Base-by-base conservation (phyloP, 1,284 basidiomycete genomes). In the Boletus smithii region DNA sequence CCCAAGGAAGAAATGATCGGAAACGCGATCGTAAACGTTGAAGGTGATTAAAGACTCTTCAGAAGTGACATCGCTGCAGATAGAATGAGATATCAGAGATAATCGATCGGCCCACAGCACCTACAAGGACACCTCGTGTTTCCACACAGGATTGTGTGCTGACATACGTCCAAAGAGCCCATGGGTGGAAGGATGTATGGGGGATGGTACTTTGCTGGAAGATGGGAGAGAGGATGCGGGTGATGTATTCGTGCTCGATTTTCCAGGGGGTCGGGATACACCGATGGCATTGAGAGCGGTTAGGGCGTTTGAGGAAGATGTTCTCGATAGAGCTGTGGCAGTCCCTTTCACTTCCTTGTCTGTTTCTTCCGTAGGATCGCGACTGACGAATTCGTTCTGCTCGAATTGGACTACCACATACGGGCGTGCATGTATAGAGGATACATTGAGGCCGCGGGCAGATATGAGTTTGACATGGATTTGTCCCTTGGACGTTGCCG, bases 321-420 rank as follows among this genome's bases (percentile, higher is more conserved):
- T 77, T 54, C 77, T 70, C 66, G 72, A 82, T 54, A 80, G 73
- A 54, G 70, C 80, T 26, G 77, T 83, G 8, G 91, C 80, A 29
- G 81, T 76, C 54, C 91, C 91, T 63, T 86, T 88, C 62, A 89
- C 86, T 68, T 92, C 89, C 71, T 85, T 89, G 68, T 88, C 90
- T n/a, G 78, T 72, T 64, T 92, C 91, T 57, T 84, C 77, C 35
- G 88, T 90, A 17, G 95, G 92, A 62, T 97, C 91, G 49, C 95
- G 76, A 56, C 86, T 88, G 65, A 99, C 88, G 66, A 98, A 99
- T 71, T 99, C 95, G 77, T 95, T 98, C 72, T 98, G 91, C 74
- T 99, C 95, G 69, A 98, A 99, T 68, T 95, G 89, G 58, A 97
- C 93, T 64, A 99, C 95, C 56, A 94, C 91, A 67, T 99, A 99